These are phyloP conservation scores for Asterochloris erici DNA, from an alignment of 139 green algal genomes.

Conservation along the genomic window DNA sequence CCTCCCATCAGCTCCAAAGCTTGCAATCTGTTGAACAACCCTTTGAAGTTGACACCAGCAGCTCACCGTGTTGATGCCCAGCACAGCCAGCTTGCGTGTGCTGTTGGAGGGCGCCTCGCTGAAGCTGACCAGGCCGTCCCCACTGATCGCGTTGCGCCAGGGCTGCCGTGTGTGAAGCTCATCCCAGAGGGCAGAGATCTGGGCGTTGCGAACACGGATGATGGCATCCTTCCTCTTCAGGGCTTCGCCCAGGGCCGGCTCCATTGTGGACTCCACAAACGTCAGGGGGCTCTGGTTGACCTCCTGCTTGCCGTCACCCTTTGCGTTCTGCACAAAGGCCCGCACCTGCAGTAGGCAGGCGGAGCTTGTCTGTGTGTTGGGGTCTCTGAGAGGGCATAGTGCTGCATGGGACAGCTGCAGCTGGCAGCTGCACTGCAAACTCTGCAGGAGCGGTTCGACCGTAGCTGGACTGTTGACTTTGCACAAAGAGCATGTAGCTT, in stretches of 20 bases:
- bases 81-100: constrained; percentile 22
- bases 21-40: too few species aligned
- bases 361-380: not conserved
- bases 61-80: constrained; percentile 49
- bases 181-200: constrained; percentile 50
- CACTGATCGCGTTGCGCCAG: constrained; percentile 33
- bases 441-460: not conserved
- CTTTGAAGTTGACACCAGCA: not conserved
- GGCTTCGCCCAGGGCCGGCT: constrained; percentile 28
- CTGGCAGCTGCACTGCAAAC: not conserved
- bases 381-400: not conserved
- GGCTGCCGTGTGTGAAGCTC: constrained; percentile 55
- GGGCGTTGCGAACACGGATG: constrained; percentile 48
- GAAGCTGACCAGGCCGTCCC: constrained; percentile 4
- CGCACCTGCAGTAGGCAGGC: constrained; percentile 32
- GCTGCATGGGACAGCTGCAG: not conserved
- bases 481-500: too few species aligned
- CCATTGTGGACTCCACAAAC: constrained; percentile 37
- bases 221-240: constrained; percentile 54
- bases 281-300: constrained; percentile 44
- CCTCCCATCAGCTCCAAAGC: not conserved
- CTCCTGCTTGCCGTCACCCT: constrained; percentile 36
- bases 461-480: too few species aligned
- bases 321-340: constrained; percentile 29
- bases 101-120: not conserved